Evolutionary conservation across 2,329 filamentous ascomycete genomes (phyloP).

Genomic region (Canariomyces notabilis): DNA sequence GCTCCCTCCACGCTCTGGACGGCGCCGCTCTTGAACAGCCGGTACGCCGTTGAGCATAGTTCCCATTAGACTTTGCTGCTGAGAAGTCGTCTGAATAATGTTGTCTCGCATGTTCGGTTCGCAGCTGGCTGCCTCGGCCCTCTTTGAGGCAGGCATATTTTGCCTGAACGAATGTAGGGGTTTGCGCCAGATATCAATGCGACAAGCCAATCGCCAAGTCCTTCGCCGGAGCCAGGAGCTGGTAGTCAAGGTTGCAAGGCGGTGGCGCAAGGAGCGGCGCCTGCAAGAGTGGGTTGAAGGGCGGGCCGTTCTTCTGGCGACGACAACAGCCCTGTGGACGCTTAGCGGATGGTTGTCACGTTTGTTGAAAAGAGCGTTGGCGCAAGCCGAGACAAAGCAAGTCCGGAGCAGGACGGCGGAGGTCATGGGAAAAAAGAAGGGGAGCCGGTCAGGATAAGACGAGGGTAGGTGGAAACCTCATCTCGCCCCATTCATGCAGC

Average conservation of each 20-base stretch:
- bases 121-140: slow-evolving; percentile 7
- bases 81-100: slow-evolving; percentile 21
- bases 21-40: slow-evolving; percentile 12
- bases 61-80: slow-evolving; percentile 25
- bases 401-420: slow-evolving; percentile 41
- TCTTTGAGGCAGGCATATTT: background rate
- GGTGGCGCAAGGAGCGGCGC: slow-evolving; percentile 26
- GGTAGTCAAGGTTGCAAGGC: slow-evolving; percentile 10
- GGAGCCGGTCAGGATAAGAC: slow-evolving; percentile 17
- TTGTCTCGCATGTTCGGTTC: background rate
- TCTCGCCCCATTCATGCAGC: slow-evolving; percentile 27
- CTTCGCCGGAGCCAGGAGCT: slow-evolving; percentile 24
- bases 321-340: slow-evolving; percentile 38
- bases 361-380: slow-evolving; percentile 37
- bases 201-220: slow-evolving; percentile 19
- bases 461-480: slow-evolving; percentile 27
- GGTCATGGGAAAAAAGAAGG: slow-evolving; percentile 39
- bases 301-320: slow-evolving; percentile 38
- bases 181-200: slow-evolving; percentile 21
- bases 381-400: slow-evolving; percentile 43
- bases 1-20: slow-evolving; percentile 12
- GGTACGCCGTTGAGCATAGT: slow-evolving; percentile 17
- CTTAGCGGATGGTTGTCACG: slow-evolving; percentile 41
- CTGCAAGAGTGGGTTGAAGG: slow-evolving; percentile 26
- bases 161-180: slow-evolving; percentile 16